Evolutionary conservation across 2,329 filamentous ascomycete species (phyloP).

Genomic region (Calonectria ilicicola): DNA sequence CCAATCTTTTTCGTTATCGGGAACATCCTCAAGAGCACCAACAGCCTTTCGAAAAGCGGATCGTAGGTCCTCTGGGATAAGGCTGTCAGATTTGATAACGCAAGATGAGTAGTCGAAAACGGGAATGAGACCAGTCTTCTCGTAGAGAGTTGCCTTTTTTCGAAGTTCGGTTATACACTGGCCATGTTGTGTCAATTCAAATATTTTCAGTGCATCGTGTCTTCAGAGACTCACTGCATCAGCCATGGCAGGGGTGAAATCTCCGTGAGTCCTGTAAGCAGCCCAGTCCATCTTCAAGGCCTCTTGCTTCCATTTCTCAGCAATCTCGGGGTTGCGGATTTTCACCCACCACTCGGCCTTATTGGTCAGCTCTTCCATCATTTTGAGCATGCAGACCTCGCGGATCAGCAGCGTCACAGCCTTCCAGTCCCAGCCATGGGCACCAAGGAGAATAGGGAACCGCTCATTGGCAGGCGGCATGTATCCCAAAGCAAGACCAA

Average conservation of each 20-base stretch:
- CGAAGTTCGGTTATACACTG: slow-evolving; percentile 53
- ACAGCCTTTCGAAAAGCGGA: slow-evolving; percentile 23
- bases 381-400: slow-evolving; percentile 44
- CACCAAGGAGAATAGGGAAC: not conserved
- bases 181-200: not conserved
- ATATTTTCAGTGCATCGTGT: not conserved
- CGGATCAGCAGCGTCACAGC: slow-evolving; percentile 40
- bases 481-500: not conserved
- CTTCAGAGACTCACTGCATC: not conserved
- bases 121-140: slow-evolving; percentile 50
- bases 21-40: slow-evolving; percentile 25
- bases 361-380: slow-evolving; percentile 44
- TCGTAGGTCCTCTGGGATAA: slow-evolving; percentile 17
- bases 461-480: not conserved
- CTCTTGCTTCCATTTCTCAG: slow-evolving; percentile 41
- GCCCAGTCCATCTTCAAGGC: slow-evolving; percentile 41
- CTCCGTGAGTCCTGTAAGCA: slow-evolving; percentile 21
- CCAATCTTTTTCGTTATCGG: slow-evolving; percentile 25
- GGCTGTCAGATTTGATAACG: slow-evolving; percentile 37
- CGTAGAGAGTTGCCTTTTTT: slow-evolving; percentile 57
- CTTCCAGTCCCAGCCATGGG: slow-evolving; percentile 20
- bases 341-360: slow-evolving; percentile 47
- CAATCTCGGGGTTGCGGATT: slow-evolving; percentile 34
- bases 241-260: slow-evolving; percentile 44
- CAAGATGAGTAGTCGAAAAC: slow-evolving; percentile 34